These are phyloP conservation scores for Penicillium daleae DNA, from an alignment of 495 filamentous ascomycete species.

Conservation along the genomic window DNA sequence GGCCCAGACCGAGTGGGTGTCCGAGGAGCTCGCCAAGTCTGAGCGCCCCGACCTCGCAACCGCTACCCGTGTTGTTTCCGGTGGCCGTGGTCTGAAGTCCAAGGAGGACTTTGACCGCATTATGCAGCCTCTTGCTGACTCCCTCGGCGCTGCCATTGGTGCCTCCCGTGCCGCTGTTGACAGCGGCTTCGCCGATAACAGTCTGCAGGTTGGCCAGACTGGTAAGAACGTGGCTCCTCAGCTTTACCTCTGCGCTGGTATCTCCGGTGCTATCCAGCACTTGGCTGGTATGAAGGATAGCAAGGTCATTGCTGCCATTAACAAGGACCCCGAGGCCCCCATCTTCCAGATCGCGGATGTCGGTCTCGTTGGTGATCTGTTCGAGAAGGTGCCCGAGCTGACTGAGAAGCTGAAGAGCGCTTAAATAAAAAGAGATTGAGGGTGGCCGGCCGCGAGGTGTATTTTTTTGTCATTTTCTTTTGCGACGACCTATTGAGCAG, in stretches of 20 bases:
- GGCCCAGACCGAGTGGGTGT: constrained; percentile 81
- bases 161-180: constrained; percentile 95
- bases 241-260: constrained; percentile 92
- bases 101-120: constrained; percentile 95
- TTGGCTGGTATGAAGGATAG: constrained; percentile 99
- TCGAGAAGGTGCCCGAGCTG: constrained; percentile 92
- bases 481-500: constrained; percentile 33
- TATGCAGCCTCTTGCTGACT: constrained; percentile 89
- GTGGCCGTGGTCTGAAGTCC: constrained; percentile 91
- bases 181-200: constrained; percentile 99
- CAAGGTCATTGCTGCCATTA: constrained; percentile 98
- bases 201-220: constrained; percentile 95
- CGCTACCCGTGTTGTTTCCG: constrained; percentile 86
- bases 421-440: constrained; percentile 32
- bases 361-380: constrained; percentile 91
- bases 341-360: constrained; percentile 99
- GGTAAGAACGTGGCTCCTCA: constrained; percentile 98
- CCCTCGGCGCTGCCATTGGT: constrained; percentile 89
- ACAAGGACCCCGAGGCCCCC: constrained; percentile 95
- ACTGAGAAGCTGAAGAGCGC: constrained; percentile 85
- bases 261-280: constrained; percentile 97
- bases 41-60: constrained; percentile 95
- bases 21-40: constrained; percentile 88
- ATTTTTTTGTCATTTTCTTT: constrained; percentile 25
- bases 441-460: constrained; percentile 7